phyloP scores from a whole-genome alignment of 2,329 filamentous ascomycete genomes.

The Juglanconis oblonga region DNA sequence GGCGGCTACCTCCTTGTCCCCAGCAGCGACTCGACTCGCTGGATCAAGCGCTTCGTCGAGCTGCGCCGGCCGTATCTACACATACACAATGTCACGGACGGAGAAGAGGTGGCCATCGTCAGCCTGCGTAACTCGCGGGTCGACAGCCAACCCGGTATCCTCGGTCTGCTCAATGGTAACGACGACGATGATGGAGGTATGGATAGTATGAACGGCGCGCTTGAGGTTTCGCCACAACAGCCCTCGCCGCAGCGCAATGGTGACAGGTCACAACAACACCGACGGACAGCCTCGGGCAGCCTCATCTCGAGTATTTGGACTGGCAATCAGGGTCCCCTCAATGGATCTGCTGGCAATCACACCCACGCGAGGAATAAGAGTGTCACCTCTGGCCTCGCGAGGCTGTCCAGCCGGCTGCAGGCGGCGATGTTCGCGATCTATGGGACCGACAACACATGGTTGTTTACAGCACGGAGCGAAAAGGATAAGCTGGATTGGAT shows the following conservation, averaged over 20 bases:
- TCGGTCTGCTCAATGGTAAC: conserved; percentile 62
- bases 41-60: conserved; percentile 92
- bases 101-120: conserved; percentile 86
- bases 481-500: conserved; percentile 97
- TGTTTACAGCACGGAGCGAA: conserved; percentile 87
- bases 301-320: conserved; percentile 56
- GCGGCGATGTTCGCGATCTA: conserved; percentile 91
- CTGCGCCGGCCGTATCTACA: conserved; percentile 88
- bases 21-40: conserved; percentile 75
- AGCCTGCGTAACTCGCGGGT: conserved; percentile 87
- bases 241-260: conserved; percentile 22
- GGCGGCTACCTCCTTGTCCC: conserved; percentile 85
- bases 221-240: conserved; percentile 14
- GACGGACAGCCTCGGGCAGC: conserved; percentile 48
- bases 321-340: conserved; percentile 35
- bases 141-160: conserved; percentile 85
- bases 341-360: background rate
- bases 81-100: conserved; percentile 78
- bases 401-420: conserved; percentile 57
- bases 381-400: conserved; percentile 43
- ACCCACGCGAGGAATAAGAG: conserved; percentile 14
- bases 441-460: conserved; percentile 88
- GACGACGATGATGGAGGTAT: conserved; percentile 23
- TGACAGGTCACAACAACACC: conserved; percentile 44
- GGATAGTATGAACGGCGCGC: conserved; percentile 19